Evolutionary conservation across 768 basidiomycete genomes (phyloP).

Genomic region (Kwoniella pini): DNA sequence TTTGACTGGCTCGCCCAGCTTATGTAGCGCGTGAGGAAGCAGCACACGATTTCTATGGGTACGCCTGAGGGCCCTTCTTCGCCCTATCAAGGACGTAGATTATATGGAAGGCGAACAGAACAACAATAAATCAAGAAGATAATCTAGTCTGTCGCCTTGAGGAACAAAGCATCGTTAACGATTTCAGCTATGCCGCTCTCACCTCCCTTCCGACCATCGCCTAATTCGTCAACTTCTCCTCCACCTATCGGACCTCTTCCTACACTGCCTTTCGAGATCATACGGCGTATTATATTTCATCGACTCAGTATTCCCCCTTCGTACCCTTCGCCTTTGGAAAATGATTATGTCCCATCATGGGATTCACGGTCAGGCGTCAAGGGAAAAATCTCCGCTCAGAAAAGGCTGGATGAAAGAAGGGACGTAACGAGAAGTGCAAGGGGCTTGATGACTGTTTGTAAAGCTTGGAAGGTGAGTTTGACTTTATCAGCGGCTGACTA

Average conservation of each 20-base stretch:
- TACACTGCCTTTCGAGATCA: conserved; percentile 39
- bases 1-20: no score
- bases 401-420: conserved; percentile 20
- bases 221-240: conserved; percentile 2
- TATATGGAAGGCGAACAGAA: no score
- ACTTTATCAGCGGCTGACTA: no score
- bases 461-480: conserved; percentile 45
- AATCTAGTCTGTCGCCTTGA: no score
- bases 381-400: conserved; percentile 7
- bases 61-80: no score
- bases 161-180: not conserved
- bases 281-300: conserved; percentile 38
- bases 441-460: conserved; percentile 44
- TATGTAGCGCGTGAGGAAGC: no score
- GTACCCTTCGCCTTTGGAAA: not conserved
- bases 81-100: no score
- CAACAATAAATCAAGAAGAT: no score
- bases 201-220: conserved; percentile 9
- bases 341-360: conserved; percentile 10
- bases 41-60: no score
- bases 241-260: conserved; percentile 5
- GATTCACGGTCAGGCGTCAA: conserved; percentile 26
- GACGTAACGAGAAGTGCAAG: conserved; percentile 27
- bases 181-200: conserved; percentile 6
- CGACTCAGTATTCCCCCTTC: conserved; percentile 23